phyloP scores from a whole-genome alignment of 352 stramenopile species.

The Aphanomyces euteiches region DNA sequence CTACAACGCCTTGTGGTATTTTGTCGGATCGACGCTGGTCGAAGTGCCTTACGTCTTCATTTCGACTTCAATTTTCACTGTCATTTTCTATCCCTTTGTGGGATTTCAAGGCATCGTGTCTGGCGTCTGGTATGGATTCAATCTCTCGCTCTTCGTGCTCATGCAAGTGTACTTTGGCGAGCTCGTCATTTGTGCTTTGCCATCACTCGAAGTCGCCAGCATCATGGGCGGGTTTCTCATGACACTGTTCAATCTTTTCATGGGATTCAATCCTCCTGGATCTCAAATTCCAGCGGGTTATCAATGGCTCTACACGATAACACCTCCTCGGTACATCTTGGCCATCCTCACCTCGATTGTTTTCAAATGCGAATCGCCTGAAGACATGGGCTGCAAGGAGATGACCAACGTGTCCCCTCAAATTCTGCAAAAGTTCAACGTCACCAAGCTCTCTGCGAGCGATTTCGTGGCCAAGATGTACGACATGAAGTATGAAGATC shows the following conservation, averaged over 20 bases:
- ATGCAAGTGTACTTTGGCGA: conserved; percentile 52
- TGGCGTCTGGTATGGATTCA: conserved; percentile 28
- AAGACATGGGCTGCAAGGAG: conserved; percentile 8
- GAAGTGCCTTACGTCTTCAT: conserved; percentile 63
- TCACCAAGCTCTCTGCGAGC: conserved; percentile 6
- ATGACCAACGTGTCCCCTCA: background rate
- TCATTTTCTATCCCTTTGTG: conserved; percentile 54
- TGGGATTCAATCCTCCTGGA: conserved; percentile 52
- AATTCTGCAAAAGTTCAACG: background rate
- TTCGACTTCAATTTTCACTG: conserved; percentile 40
- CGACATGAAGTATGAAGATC: conserved; percentile 29
- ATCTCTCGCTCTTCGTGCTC: conserved; percentile 39
- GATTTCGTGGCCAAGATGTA: conserved; percentile 36
- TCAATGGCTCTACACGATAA: conserved; percentile 56
- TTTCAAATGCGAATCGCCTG: conserved; percentile 30
- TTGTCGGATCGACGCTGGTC: conserved; percentile 60
- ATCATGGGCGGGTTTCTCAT: conserved; percentile 45
- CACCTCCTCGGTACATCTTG: conserved; percentile 47
- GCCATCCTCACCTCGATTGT: conserved; percentile 41
- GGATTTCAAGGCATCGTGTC: conserved; percentile 40
- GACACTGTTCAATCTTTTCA: conserved; percentile 53
- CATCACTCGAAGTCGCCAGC: conserved; percentile 43
- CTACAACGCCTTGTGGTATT: conserved; percentile 77
- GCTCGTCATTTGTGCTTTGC: conserved; percentile 42
- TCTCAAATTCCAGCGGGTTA: conserved; percentile 48